Evolutionary conservation across 169 alveolate species (phyloP).

Genomic region (Plasmodium billcollinsi): DNA sequence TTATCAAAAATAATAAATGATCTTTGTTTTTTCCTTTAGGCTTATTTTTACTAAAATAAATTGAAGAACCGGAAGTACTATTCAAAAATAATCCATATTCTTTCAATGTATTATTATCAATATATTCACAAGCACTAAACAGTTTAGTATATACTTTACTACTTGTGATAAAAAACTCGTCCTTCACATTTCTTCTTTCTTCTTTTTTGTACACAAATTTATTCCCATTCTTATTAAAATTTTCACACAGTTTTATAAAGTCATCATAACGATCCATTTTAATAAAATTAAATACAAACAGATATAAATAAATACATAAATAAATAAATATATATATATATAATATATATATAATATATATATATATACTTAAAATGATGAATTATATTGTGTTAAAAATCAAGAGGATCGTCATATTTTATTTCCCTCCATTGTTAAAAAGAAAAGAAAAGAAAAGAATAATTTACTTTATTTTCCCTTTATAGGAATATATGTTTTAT

Average conservation of each 20-base stretch:
- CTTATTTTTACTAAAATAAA: conserved; percentile 21
- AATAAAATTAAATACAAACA: not conserved
- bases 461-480: too few species aligned
- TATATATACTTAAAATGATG: too few species aligned
- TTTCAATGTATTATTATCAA: conserved; percentile 47
- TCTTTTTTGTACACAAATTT: not conserved
- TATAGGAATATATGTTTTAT: too few species aligned
- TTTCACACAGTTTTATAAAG: conserved; percentile 45
- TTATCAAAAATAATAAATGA: conserved; percentile 44
- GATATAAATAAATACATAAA: not conserved
- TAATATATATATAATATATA: too few species aligned
- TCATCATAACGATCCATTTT: conserved; percentile 67
- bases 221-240: conserved; percentile 25
- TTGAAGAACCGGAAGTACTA: conserved; percentile 4
- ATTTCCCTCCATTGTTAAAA: too few species aligned
- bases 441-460: too few species aligned
- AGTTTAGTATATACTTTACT: conserved; percentile 49
- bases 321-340: not conserved
- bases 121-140: conserved; percentile 48
- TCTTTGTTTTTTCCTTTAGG: conserved; percentile 39
- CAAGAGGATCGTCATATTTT: too few species aligned
- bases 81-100: conserved; percentile 19
- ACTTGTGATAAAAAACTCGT: conserved; percentile 33
- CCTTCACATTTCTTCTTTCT: conserved; percentile 27
- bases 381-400: too few species aligned